A percentile compares a stretch with the other conserved stretches of the same genome.
Evolutionary conservation across 768 basidiomycete species (phyloP).

Genomic region (Piloderma croceum): DNA sequence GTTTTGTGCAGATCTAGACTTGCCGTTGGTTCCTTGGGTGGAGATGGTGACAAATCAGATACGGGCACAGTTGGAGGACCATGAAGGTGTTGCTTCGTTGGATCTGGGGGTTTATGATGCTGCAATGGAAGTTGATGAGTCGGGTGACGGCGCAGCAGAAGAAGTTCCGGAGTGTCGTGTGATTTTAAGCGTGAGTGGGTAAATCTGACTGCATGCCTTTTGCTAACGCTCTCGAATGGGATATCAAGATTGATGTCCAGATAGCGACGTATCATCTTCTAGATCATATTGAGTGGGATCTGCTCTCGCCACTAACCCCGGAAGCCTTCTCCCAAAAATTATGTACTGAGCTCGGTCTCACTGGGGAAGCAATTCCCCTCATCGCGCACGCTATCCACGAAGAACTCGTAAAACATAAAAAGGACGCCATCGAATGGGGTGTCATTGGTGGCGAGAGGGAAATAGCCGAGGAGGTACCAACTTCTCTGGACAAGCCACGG

Average conservation of each 20-base stretch:
- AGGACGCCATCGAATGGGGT: conserved; percentile 92
- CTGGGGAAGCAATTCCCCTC: conserved; percentile 83
- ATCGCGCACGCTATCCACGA: conserved; percentile 93
- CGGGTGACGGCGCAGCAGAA: conserved; percentile 44
- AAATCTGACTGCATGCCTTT: neutral
- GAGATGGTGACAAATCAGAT: conserved; percentile 85
- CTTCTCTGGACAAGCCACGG: conserved; percentile 30
- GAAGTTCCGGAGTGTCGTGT: conserved; percentile 70
- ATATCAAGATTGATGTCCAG: conserved; percentile 87
- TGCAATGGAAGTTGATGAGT: conserved; percentile 41
- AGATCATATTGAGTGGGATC: conserved; percentile 98
- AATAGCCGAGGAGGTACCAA: conserved; percentile 24
- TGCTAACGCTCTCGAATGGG: neutral
- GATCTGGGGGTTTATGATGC: conserved; percentile 64
- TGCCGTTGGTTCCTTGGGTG: conserved; percentile 60
- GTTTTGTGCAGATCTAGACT: conserved; percentile 85
- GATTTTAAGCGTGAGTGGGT: conserved; percentile 62
- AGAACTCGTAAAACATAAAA: conserved; percentile 92
- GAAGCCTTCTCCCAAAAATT: conserved; percentile 77
- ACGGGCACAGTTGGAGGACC: conserved; percentile 85
- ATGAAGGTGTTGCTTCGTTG: conserved; percentile 75
- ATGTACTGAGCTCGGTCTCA: conserved; percentile 80
- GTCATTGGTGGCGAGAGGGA: conserved; percentile 61
- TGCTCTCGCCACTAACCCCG: conserved; percentile 88
- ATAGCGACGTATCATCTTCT: conserved; percentile 85